Conservation (phyloP, 192 early-diverging fungal species). For the Backusella tarrabulga region DNA sequence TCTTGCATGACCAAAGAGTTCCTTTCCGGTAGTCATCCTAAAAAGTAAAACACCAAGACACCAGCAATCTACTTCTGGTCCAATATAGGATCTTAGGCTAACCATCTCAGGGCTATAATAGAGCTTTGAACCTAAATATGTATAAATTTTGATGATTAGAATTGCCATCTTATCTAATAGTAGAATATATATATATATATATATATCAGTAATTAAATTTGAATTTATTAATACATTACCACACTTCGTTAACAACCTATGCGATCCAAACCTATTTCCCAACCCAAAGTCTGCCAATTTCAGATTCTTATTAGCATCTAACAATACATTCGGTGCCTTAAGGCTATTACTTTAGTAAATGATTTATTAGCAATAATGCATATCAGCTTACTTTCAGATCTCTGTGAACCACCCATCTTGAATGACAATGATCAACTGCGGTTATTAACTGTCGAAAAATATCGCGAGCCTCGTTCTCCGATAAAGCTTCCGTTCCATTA, state of each 20-base stretch:
- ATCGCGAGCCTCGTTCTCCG: conserved; percentile 78
- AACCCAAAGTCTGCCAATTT: conserved; percentile 93
- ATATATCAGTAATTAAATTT: neutral
- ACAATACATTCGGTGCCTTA: conserved; percentile 72
- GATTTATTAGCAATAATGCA: neutral
- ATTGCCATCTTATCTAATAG: neutral
- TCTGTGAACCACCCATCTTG: conserved; percentile 68
- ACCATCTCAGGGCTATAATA: conserved; percentile 91
- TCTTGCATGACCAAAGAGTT: conserved; percentile 44
- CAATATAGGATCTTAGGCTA: conserved; percentile 80
- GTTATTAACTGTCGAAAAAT: conserved; percentile 83
- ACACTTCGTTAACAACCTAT: conserved; percentile 80
- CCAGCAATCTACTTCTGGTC: conserved; percentile 95
- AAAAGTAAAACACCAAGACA: conserved; percentile 90
- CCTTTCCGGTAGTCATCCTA: conserved; percentile 61
- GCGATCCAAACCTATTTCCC: conserved; percentile 73
- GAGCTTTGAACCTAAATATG: conserved; percentile 61
- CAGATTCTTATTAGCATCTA: conserved; percentile 66
- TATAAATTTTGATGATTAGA: neutral
- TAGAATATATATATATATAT: neutral
- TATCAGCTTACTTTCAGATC: conserved; percentile 77
- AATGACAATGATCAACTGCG: conserved; percentile 73
- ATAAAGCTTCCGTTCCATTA: conserved; percentile 50
- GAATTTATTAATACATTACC: conserved; percentile 42
- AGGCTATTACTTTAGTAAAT: neutral